A percentile compares a stretch with the other conserved stretches of the same genome.
Evolutionary conservation across 1,284 basidiomycete species (phyloP).

Genomic region (Sporisorium graminicola): DNA sequence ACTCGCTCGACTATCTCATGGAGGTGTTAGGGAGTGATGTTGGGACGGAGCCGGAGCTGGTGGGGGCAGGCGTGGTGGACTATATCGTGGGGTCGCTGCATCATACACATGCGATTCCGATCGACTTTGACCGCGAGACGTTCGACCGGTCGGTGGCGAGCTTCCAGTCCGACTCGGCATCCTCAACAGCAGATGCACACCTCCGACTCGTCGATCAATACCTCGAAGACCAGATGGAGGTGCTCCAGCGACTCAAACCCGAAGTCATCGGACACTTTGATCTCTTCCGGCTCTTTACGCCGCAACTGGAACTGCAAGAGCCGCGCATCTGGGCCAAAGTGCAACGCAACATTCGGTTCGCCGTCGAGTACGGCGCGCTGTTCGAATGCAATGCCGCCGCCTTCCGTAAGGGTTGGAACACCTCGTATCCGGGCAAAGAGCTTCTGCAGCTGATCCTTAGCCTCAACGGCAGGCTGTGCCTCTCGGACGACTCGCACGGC

Average conservation of each 20-base stretch:
- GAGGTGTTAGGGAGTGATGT: slow-evolving; percentile 71
- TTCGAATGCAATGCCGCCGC: slow-evolving; percentile 95
- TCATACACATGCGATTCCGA: slow-evolving; percentile 87
- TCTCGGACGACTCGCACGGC: slow-evolving; percentile 97
- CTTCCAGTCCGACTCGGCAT: slow-evolving; percentile 63
- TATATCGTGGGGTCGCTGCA: slow-evolving; percentile 95
- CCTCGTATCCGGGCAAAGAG: slow-evolving; percentile 84
- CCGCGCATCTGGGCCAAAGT: slow-evolving; percentile 74
- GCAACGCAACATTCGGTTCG: slow-evolving; percentile 81
- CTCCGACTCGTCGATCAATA: slow-evolving; percentile 46
- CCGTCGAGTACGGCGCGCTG: slow-evolving; percentile 84
- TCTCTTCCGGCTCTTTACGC: slow-evolving; percentile 64
- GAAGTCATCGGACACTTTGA: slow-evolving; percentile 95
- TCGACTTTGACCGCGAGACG: slow-evolving; percentile 87
- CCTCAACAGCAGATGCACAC: slow-evolving; percentile 22
- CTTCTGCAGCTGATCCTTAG: slow-evolving; percentile 79
- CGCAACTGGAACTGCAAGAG: slow-evolving; percentile 76
- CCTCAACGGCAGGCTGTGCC: slow-evolving; percentile 79
- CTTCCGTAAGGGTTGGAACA: slow-evolving; percentile 88
- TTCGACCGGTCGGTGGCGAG: slow-evolving; percentile 76
- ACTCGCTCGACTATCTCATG: slow-evolving; percentile 74
- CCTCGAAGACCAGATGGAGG: slow-evolving; percentile 62
- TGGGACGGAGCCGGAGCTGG: slow-evolving; percentile 16
- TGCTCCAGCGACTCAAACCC: slow-evolving; percentile 76
- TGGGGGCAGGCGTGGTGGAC: slow-evolving; percentile 74